phyloP scores from a whole-genome alignment of 305 asterid species.

The Fraxinus xanthoxyloides region DNA sequence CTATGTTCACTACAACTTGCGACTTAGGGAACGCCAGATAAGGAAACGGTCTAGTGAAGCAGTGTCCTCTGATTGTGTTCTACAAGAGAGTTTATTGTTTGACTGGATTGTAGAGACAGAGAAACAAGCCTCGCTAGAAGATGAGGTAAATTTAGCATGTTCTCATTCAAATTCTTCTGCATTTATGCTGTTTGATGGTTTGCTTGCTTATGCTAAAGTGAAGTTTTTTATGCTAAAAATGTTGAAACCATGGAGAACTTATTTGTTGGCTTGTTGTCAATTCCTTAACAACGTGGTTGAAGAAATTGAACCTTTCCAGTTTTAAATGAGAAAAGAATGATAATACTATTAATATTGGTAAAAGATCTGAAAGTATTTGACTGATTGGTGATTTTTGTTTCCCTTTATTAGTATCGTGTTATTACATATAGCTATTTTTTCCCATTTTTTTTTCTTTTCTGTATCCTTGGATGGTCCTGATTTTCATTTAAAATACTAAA shows the following conservation, averaged over 20 bases:
- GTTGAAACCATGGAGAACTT: not conserved
- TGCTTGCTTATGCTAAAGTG: not conserved
- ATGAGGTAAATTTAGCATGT: conserved; percentile 60
- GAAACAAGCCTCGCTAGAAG: conserved; percentile 65
- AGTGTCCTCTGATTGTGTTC: conserved; percentile 51
- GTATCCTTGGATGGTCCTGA: not conserved
- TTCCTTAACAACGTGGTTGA: not conserved
- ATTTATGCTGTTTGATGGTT: conserved; percentile 1
- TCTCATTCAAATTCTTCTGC: not conserved
- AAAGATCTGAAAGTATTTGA: not conserved
- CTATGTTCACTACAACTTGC: conserved; percentile 83
- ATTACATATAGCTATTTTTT: not conserved
- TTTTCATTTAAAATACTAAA: not conserved
- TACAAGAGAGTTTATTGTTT: conserved; percentile 64
- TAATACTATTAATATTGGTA: not conserved
- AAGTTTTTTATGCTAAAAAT: not conserved
- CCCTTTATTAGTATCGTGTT: not conserved
- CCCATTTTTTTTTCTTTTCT: not conserved
- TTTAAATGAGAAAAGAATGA: not conserved
- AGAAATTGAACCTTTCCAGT: not conserved
- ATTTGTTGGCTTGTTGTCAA: not conserved
- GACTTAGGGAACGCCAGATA: conserved; percentile 84
- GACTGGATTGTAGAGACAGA: conserved; percentile 83
- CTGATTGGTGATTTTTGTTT: not conserved
- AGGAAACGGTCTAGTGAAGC: conserved; percentile 59